Evolutionary conservation across 140 eudicot genomes (phyloP), one percentile per base, ranked within the genome.

Genomic region (Ambrosia hybrid): DNA sequence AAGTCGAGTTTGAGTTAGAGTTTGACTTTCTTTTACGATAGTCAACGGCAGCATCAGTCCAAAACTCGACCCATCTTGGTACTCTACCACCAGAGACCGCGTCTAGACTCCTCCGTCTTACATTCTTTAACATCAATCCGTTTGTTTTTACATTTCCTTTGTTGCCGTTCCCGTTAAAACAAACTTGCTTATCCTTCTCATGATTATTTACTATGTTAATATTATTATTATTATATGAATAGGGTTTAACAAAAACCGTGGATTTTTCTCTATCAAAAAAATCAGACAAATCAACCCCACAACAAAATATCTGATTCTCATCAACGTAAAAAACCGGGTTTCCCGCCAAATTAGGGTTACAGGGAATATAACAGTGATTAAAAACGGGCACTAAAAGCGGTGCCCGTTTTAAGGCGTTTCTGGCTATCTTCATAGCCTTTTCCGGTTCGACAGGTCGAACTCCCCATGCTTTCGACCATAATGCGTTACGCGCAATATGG

Each of bases 61-160:
- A 94, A 78, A 94, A 94, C 89, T 94, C 99, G 21, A 94, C 84
- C 97, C 97, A 94, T n/a, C 99, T 73, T 61, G 98, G 98, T 30
- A 89, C 81, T 30, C 81, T 68, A 2, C 85, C 88, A 0, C 86
- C 84, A 37, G 81, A 67, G 9, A 78, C 70, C 9, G 88, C 73
- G 51, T 86, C 98, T 3, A 84, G 77, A 56, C 96, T 84, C n/a
- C 91, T 66, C 33, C 98, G 80, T 2, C 86, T 78, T 52, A 74
- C 65, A 76, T 66, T 80, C 34, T 61, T 55, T 2, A 41, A 26
- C 30, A 82, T 48, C 12, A 70, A 71, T 0, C 81, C 74, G 8
- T 66, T 55, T 2, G 81, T 12, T 51, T 74, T 82, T 12, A 12
- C 48, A 43, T 43, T 43, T 0, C 48, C 48, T 10, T 43, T 43